These are phyloP conservation scores for Botrytis elliptica DNA, from an alignment of 2,329 filamentous ascomycete genomes.

Conservation along the genomic window DNA sequence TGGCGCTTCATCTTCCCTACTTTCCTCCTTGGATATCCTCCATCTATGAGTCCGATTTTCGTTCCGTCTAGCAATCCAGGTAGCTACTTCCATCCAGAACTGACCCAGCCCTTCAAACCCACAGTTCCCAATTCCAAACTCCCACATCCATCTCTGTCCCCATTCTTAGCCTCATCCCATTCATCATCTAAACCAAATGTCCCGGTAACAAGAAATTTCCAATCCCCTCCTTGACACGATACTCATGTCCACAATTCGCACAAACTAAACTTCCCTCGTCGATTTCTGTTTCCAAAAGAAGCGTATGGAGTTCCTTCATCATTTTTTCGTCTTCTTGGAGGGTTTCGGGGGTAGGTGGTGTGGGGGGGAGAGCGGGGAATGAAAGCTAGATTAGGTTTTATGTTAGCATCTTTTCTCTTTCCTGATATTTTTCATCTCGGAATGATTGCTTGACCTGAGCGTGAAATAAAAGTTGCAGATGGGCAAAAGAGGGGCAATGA, in stretches of 20 bases:
- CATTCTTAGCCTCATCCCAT: not conserved
- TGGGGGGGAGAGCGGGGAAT: conserved; percentile 68
- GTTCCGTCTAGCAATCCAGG: not conserved
- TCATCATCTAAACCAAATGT: conserved; percentile 66
- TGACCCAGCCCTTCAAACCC: not conserved
- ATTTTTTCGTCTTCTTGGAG: conserved; percentile 66
- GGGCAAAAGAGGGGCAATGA: not conserved
- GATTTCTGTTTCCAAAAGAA: conserved; percentile 88
- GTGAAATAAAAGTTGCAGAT: not conserved
- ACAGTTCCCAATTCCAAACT: not conserved
- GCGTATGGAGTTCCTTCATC: conserved; percentile 72
- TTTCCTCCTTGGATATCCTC: accelerated
- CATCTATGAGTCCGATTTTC: not conserved
- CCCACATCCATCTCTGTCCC: not conserved
- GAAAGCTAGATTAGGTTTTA: conserved; percentile 59
- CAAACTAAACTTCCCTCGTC: conserved; percentile 86
- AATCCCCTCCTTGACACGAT: conserved; percentile 91
- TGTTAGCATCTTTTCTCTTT: conserved; percentile 19
- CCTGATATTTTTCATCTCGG: conserved; percentile 13
- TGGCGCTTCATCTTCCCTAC: not conserved
- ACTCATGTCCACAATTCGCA: conserved; percentile 89
- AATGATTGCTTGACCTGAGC: not conserved
- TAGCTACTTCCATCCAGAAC: not conserved
- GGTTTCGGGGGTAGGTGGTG: conserved; percentile 61
- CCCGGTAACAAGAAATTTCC: conserved; percentile 93